phyloP scores from a whole-genome alignment of 2,329 filamentous ascomycete genomes.

The Fusarium poae region DNA sequence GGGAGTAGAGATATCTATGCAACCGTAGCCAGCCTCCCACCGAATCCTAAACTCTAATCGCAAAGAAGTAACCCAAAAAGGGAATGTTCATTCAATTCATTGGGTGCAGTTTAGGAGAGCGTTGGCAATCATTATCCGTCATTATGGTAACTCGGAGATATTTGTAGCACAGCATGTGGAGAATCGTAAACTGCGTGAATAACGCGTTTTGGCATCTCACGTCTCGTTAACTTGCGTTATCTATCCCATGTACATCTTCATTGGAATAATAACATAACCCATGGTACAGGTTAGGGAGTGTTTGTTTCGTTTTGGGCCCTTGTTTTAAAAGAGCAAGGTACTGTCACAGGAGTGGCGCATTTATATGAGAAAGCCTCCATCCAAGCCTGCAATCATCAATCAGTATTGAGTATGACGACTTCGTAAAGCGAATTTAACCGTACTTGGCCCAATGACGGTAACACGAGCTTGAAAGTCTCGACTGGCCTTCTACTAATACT shows the following conservation, averaged over 20 bases:
- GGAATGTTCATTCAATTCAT: conserved; percentile 26
- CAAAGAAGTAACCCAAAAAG: conserved; percentile 11
- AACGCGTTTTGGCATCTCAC: not conserved
- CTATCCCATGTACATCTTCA: not conserved
- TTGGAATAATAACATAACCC: not conserved
- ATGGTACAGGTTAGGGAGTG: not conserved
- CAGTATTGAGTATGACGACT: not conserved
- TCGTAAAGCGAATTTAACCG: not conserved
- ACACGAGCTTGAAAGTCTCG: not conserved
- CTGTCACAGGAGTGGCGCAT: conserved; percentile 1
- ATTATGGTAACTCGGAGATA: conserved; percentile 14
- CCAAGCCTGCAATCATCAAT: not conserved
- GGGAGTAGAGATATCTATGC: conserved; percentile 23
- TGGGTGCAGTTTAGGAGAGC: conserved; percentile 17
- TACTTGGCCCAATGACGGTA: not conserved
- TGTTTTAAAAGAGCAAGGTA: not conserved
- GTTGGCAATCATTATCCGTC: conserved; percentile 23
- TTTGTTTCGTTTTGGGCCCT: not conserved
- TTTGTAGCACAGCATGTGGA: not conserved
- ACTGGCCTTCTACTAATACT: not conserved
- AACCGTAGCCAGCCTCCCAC: conserved; percentile 34
- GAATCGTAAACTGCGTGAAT: not conserved
- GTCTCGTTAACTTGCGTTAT: not conserved
- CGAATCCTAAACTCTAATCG: conserved; percentile 41
- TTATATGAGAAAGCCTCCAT: not conserved